These are phyloP conservation scores for Auriscalpium orientale DNA, from an alignment of 768 basidiomycete species.

Conservation along the genomic window DNA sequence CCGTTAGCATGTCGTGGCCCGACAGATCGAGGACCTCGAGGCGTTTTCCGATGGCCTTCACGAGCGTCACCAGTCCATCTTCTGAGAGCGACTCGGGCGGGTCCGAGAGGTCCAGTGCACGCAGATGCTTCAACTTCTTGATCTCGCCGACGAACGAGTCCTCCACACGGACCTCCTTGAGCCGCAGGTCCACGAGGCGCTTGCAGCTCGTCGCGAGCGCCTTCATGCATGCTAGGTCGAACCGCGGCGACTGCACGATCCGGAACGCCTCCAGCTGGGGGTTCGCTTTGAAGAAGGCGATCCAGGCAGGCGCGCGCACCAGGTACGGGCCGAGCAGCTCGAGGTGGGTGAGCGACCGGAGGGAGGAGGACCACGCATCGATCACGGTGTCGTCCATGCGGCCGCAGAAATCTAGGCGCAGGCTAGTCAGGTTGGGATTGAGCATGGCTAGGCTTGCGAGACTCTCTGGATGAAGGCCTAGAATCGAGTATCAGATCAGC, in stretches of 20 bases:
- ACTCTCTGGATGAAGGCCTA: constrained; percentile 64
- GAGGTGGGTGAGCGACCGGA: constrained; percentile 62
- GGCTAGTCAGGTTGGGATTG: constrained; percentile 73
- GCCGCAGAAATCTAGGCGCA: constrained; percentile 85
- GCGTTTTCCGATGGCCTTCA: constrained; percentile 44
- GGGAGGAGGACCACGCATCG: constrained; percentile 46
- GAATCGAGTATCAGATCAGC: background rate
- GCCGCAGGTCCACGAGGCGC: constrained; percentile 61
- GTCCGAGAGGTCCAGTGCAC: constrained; percentile 62
- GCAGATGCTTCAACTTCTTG: constrained; percentile 37
- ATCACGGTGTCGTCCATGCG: constrained; percentile 61
- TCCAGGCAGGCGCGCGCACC: constrained; percentile 69
- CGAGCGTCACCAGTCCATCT: constrained; percentile 45
- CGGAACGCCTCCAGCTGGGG: constrained; percentile 63
- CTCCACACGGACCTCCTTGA: constrained; percentile 66
- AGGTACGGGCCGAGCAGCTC: constrained; percentile 87
- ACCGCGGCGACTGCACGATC: constrained; percentile 81
- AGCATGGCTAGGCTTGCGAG: constrained; percentile 66
- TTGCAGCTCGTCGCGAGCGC: constrained; percentile 46
- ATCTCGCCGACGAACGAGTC: constrained; percentile 59
- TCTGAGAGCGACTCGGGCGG: constrained; percentile 49
- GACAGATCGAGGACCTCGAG: constrained; percentile 66
- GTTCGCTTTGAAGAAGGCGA: constrained; percentile 59
- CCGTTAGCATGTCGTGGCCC: constrained; percentile 54
- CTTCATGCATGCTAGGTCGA: constrained; percentile 61